Evolutionary conservation across 768 basidiomycete genomes (phyloP).

Genomic region (Mrakia blollopis): DNA sequence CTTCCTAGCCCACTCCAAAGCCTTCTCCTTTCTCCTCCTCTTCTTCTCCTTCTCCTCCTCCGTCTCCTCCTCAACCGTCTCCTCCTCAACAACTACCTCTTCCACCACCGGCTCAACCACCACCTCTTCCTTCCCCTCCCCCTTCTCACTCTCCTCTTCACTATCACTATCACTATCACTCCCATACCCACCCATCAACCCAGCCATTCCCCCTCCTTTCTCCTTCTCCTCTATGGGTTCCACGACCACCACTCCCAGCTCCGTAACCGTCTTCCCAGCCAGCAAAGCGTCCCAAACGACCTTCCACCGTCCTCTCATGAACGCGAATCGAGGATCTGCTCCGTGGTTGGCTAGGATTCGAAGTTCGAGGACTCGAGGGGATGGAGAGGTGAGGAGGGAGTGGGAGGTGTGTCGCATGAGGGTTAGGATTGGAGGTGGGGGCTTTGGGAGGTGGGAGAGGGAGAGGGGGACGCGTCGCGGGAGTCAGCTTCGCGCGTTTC

Average conservation of each 20-base stretch:
- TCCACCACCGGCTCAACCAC: neutral
- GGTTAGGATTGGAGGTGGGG: slow-evolving; percentile 56
- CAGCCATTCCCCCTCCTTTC: neutral
- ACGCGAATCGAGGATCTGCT: slow-evolving; percentile 69
- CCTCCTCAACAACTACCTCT: neutral
- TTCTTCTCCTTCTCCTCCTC: slow-evolving; percentile 20
- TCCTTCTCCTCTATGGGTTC: neutral
- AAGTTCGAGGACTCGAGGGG: slow-evolving; percentile 77
- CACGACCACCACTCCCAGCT: neutral
- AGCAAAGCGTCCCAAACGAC: slow-evolving; percentile 50
- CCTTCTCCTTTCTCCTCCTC: slow-evolving; percentile 18
- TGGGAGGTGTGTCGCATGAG: slow-evolving; percentile 71
- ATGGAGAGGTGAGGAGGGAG: slow-evolving; percentile 65
- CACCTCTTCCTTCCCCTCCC: slow-evolving; percentile 13
- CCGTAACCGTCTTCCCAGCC: neutral
- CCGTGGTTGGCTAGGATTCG: slow-evolving; percentile 84
- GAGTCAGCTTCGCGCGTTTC: neutral
- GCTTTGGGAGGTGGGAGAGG: slow-evolving; percentile 48
- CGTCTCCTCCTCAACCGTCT: neutral
- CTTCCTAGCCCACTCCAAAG: slow-evolving; percentile 21
- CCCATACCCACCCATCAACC: slow-evolving; percentile 31
- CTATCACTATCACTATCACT: slow-evolving; percentile 23
- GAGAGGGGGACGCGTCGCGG: neutral
- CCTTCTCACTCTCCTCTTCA: slow-evolving; percentile 3
- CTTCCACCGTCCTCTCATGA: slow-evolving; percentile 71